Conservation (phyloP, 2,329 filamentous ascomycete genomes). For the Westerdykella ornata region DNA sequence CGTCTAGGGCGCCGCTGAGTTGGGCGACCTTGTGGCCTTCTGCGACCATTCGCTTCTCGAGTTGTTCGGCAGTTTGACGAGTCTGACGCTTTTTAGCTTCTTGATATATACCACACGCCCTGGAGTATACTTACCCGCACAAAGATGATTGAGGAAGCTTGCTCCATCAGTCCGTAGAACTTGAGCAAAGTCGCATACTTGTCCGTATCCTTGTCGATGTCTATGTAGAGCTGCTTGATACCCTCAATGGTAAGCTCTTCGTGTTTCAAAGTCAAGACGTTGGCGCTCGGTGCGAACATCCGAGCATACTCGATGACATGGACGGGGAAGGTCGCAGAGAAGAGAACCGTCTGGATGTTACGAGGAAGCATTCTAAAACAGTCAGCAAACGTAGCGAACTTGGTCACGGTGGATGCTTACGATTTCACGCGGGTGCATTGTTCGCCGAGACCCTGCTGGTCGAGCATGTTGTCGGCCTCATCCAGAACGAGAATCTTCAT, state of each 20-base stretch:
- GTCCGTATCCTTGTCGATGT: constrained; percentile 71
- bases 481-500: constrained; percentile 85
- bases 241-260: constrained; percentile 93
- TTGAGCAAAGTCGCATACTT: constrained; percentile 88
- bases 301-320: constrained; percentile 78
- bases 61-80: constrained; percentile 75
- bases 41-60: constrained; percentile 74
- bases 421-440: constrained; percentile 86
- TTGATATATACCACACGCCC: not conserved
- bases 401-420: constrained; percentile 47
- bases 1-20: constrained; percentile 82
- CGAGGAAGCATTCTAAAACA: constrained; percentile 60
- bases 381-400: constrained; percentile 24
- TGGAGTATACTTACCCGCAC: constrained; percentile 60
- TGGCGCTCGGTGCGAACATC: constrained; percentile 77
- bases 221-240: constrained; percentile 96
- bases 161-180: constrained; percentile 92
- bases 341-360: constrained; percentile 79
- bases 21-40: constrained; percentile 91
- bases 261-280: constrained; percentile 78
- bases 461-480: constrained; percentile 98
- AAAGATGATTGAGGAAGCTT: constrained; percentile 96
- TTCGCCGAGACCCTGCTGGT: constrained; percentile 89
- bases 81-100: constrained; percentile 49
- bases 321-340: constrained; percentile 89